Evolutionary conservation across 257 asterid genomes (phyloP).

Genomic region (Ilex aquifolium): DNA sequence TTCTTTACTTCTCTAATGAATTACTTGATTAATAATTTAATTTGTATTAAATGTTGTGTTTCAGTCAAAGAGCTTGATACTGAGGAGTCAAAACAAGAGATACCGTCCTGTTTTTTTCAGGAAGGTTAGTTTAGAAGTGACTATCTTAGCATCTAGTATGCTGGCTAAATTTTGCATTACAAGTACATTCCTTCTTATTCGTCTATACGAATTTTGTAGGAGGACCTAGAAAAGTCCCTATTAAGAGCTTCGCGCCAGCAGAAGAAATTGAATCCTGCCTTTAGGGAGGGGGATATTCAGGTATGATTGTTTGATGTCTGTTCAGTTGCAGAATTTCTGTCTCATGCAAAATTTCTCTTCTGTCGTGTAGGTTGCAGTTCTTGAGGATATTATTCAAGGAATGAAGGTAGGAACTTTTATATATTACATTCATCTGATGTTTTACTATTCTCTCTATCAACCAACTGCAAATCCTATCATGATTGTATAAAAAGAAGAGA

Average conservation of each 20-base stretch:
- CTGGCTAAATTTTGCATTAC: not conserved
- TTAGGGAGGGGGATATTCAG: slow-evolving; percentile 67
- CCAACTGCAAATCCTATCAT: too few species aligned
- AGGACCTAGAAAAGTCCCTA: slow-evolving; percentile 75
- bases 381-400: slow-evolving; percentile 75
- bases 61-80: slow-evolving; percentile 77
- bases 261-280: slow-evolving; percentile 55
- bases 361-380: slow-evolving; percentile 62
- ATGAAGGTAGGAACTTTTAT: slow-evolving; percentile 64
- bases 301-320: slow-evolving; percentile 18
- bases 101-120: slow-evolving; percentile 89
- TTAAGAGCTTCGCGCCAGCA: slow-evolving; percentile 64
- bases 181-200: not conserved
- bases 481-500: too few species aligned
- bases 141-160: not conserved
- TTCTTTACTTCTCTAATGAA: not conserved
- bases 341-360: slow-evolving; percentile 5
- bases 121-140: slow-evolving; percentile 46
- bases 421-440: not conserved
- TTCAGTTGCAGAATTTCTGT: not conserved
- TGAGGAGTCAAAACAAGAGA: slow-evolving; percentile 69
- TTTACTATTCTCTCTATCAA: not conserved
- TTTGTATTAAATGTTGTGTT: slow-evolving; percentile 11
- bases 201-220: slow-evolving; percentile 36
- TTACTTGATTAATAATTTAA: slow-evolving; percentile 7